A percentile compares a stretch with the other conserved stretches of the same genome.
phyloP scores from a whole-genome alignment of 73 alveolate species.

The Uronychia setigera region DNA sequence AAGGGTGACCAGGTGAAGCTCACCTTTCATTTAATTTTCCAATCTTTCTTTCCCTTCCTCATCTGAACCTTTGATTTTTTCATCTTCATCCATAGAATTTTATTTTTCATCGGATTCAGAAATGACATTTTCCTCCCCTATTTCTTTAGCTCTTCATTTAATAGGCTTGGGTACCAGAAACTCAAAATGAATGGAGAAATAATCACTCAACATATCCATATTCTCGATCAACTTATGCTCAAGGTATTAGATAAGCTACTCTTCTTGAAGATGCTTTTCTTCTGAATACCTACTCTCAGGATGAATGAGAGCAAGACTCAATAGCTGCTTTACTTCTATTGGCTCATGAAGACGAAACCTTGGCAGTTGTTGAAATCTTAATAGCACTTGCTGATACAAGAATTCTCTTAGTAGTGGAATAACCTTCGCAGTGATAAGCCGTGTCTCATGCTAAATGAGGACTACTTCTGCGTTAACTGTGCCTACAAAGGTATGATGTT shows the following conservation, averaged over 20 bases:
- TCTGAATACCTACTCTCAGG: slow-evolving; percentile 52
- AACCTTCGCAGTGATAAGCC: slow-evolving; percentile 30
- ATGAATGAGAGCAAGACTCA: slow-evolving; percentile 36
- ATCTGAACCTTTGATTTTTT: neutral
- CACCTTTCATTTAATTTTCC: slow-evolving; percentile 4
- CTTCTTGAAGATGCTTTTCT: slow-evolving; percentile 38
- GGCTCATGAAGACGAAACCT: slow-evolving; percentile 38
- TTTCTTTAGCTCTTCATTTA: too few species aligned
- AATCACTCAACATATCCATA: slow-evolving; percentile 39
- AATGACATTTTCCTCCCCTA: too few species aligned
- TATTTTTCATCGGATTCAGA: too few species aligned
- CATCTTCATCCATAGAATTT: neutral
- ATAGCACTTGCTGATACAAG: slow-evolving; percentile 39
- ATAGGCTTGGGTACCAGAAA: neutral
- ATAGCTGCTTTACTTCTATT: slow-evolving; percentile 6
- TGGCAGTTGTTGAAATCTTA: slow-evolving; percentile 21
- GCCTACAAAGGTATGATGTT: slow-evolving; percentile 59
- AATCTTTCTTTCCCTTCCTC: neutral
- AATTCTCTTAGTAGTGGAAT: slow-evolving; percentile 47
- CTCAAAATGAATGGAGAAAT: slow-evolving; percentile 33
- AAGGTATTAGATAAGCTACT: slow-evolving; percentile 25
- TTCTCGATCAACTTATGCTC: slow-evolving; percentile 30
- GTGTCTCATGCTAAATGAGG: slow-evolving; percentile 48
- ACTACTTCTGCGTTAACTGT: slow-evolving; percentile 44
- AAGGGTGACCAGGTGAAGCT: slow-evolving; percentile 34